Conservation (phyloP, 257 asterid genomes). For the Catharanthus roseus region DNA sequence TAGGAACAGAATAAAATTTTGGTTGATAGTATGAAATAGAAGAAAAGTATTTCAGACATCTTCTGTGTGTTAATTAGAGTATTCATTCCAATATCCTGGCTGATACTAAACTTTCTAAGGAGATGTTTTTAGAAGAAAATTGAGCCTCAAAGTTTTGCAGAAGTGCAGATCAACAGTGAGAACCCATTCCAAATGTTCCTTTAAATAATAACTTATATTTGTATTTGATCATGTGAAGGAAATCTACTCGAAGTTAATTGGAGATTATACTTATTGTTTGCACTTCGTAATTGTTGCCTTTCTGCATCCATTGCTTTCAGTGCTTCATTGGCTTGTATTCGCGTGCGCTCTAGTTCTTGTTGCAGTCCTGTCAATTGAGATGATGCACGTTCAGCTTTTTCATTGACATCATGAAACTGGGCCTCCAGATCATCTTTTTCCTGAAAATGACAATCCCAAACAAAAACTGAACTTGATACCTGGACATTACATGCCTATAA, state of each 20-base stretch:
- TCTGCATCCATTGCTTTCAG: slow-evolving; percentile 85
- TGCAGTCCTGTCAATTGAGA: slow-evolving; percentile 72
- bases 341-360: slow-evolving; percentile 87
- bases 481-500: neutral
- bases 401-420: slow-evolving; percentile 70
- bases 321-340: slow-evolving; percentile 90
- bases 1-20: neutral
- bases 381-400: slow-evolving; percentile 72
- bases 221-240: neutral
- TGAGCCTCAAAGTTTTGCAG: neutral
- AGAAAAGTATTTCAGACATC: too few species aligned
- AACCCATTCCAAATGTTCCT: neutral
- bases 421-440: slow-evolving; percentile 93
- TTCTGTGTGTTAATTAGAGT: neutral
- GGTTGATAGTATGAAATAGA: neutral
- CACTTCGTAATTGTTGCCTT: slow-evolving; percentile 85
- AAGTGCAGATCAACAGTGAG: neutral
- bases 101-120: neutral
- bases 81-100: neutral
- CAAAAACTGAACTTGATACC: slow-evolving; percentile 18
- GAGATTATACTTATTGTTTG: slow-evolving; percentile 74
- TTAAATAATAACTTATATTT: neutral
- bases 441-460: slow-evolving; percentile 40
- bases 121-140: neutral
- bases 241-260: neutral